Percentiles rank a stretch among this genome's conserved stretches.
Conservation (phyloP, 306 rosid species). For the Medicago arabica region DNA sequence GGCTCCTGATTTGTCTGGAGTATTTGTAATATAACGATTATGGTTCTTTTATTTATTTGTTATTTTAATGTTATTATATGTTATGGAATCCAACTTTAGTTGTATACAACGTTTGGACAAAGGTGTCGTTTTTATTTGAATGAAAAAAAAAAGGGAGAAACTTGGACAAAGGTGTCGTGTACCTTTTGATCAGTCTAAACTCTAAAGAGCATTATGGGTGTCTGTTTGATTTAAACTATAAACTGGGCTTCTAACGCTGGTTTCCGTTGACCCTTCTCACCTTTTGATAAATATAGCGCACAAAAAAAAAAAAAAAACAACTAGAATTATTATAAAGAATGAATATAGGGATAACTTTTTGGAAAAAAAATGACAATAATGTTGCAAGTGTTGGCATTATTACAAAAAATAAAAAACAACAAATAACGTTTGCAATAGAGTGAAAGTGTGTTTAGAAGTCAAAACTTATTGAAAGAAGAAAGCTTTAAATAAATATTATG, state of each 20-base stretch:
- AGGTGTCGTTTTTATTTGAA: too few relatives aligned
- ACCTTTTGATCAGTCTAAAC: background rate
- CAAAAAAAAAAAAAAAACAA: too few relatives aligned
- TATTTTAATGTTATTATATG: constrained; percentile 20
- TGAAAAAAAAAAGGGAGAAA: too few relatives aligned
- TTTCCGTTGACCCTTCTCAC: background rate
- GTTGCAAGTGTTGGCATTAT: too few relatives aligned
- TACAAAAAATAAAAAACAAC: too few relatives aligned
- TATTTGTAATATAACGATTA: constrained; percentile 37
- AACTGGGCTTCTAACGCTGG: background rate
- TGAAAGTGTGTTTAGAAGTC: too few relatives aligned
- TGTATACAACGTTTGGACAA: constrained; percentile 16
- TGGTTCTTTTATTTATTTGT: background rate
- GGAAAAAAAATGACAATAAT: too few relatives aligned
- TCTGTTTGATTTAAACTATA: background rate
- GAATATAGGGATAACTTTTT: too few relatives aligned
- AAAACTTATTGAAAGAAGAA: too few relatives aligned
- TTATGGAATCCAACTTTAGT: constrained; percentile 28
- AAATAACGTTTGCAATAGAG: too few relatives aligned
- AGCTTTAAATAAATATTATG: too few relatives aligned
- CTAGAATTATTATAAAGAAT: too few relatives aligned
- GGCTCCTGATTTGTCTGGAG: constrained; percentile 26
- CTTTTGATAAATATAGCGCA: background rate
- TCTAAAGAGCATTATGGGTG: background rate
- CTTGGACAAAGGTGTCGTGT: constrained; percentile 6